These are phyloP conservation scores for Cryptomeria japonica DNA, from an alignment of 75 land plant genomes.

Conservation along the genomic window DNA sequence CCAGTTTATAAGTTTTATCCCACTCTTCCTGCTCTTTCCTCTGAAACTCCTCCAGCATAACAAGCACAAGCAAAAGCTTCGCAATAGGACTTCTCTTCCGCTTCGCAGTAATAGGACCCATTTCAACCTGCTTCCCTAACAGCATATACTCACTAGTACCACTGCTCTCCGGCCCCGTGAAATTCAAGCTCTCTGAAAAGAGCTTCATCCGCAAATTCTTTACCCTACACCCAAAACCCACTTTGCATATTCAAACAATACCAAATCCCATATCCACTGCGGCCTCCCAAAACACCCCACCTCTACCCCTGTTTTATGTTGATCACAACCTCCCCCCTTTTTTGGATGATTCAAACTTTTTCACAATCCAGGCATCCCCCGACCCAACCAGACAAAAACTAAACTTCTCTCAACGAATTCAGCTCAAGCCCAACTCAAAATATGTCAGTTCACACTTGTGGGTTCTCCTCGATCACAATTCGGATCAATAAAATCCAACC, in stretches of 20 bases:
- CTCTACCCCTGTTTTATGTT: neutral
- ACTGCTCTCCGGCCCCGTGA: neutral
- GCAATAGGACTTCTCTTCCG: neutral
- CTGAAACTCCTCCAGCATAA: slow-evolving; percentile 34
- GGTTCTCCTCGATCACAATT: neutral
- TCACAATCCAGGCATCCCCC: neutral
- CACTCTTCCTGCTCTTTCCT: slow-evolving; percentile 38
- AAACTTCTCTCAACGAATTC: neutral
- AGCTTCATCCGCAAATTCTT: neutral
- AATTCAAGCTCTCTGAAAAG: neutral
- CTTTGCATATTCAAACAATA: neutral
- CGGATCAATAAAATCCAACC: neutral
- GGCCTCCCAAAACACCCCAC: too few relatives aligned
- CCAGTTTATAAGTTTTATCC: slow-evolving; percentile 30
- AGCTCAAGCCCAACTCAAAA: neutral
- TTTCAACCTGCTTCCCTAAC: neutral
- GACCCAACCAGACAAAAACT: neutral
- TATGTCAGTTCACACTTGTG: neutral
- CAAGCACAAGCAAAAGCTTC: slow-evolving; percentile 24
- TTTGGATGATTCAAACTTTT: neutral
- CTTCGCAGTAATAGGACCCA: neutral
- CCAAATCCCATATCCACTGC: neutral
- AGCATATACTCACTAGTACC: neutral
- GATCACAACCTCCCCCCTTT: neutral
- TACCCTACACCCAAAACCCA: neutral